Evolutionary conservation across 257 asterid species (phyloP).

Genomic region (Lavandula angustifolia): DNA sequence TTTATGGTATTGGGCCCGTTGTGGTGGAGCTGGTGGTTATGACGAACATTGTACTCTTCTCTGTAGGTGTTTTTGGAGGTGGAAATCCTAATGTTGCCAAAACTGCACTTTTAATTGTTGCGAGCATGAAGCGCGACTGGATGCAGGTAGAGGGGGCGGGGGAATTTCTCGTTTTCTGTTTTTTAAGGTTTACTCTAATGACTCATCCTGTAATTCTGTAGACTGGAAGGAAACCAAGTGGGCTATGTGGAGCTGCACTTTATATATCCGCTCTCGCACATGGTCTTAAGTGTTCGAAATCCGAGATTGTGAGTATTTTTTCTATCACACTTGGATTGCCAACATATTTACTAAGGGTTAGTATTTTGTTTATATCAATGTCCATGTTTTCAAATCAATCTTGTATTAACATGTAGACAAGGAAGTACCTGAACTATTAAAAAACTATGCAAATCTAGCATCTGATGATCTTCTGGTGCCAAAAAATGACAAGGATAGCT

Average conservation of each 20-base stretch:
- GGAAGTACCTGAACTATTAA: too few relatives aligned
- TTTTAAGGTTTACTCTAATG: slow-evolving; percentile 15
- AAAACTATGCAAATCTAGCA: too few relatives aligned
- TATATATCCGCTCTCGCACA: slow-evolving; percentile 78
- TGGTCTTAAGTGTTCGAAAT: slow-evolving; percentile 65
- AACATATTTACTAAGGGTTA: not conserved
- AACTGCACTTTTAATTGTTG: slow-evolving; percentile 57
- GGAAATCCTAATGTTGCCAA: slow-evolving; percentile 36
- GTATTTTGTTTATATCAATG: too few relatives aligned
- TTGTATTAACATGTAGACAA: too few relatives aligned
- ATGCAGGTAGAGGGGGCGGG: slow-evolving; percentile 63
- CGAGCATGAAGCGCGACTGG: slow-evolving; percentile 96
- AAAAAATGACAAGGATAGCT: too few relatives aligned
- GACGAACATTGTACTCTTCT: not conserved
- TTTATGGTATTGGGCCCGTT: too few relatives aligned
- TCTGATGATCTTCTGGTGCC: too few relatives aligned
- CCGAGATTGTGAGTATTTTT: slow-evolving; percentile 68
- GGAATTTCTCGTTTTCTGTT: slow-evolving; percentile 2
- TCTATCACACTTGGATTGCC: slow-evolving; percentile 22
- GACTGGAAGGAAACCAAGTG: slow-evolving; percentile 99
- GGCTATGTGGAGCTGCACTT: slow-evolving; percentile 91
- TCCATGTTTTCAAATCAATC: too few relatives aligned
- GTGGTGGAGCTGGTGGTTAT: too few relatives aligned
- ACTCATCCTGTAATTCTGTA: slow-evolving; percentile 40
- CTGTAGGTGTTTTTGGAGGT: slow-evolving; percentile 59